phyloP scores from a whole-genome alignment of 2,329 filamentous ascomycete species.

The Fusarium illudens region DNA sequence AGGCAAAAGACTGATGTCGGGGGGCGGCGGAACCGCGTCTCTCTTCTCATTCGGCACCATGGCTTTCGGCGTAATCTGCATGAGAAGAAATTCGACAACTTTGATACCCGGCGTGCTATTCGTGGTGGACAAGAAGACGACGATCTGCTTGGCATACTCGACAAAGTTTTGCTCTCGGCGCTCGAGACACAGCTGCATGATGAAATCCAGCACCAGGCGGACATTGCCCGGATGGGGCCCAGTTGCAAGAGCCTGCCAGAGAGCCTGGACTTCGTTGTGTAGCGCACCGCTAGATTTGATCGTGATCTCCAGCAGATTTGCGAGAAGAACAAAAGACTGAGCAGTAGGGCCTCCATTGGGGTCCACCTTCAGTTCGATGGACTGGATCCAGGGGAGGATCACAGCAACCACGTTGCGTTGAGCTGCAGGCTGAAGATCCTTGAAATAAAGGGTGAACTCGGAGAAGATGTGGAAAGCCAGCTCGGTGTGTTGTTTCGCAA shows the following conservation, averaged over 20 bases:
- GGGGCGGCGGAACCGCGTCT: constrained; percentile 71
- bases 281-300: constrained; percentile 88
- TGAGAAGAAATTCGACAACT: constrained; percentile 90
- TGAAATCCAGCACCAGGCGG: constrained; percentile 92
- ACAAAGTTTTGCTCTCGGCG: constrained; percentile 97
- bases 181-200: constrained; percentile 92
- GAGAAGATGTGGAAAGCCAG: constrained; percentile 94
- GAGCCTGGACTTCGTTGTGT: constrained; percentile 95
- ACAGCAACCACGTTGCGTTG: constrained; percentile 95
- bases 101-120: constrained; percentile 78
- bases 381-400: constrained; percentile 95
- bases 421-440: constrained; percentile 79
- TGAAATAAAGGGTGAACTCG: constrained; percentile 94
- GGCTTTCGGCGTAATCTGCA: constrained; percentile 92
- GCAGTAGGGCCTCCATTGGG: constrained; percentile 90
- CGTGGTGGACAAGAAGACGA: constrained; percentile 92
- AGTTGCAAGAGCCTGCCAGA: constrained; percentile 96
- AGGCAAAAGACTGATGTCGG: constrained; percentile 78
- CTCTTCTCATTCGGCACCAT: constrained; percentile 93
- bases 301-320: constrained; percentile 95
- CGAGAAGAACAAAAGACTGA: constrained; percentile 91
- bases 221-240: constrained; percentile 94
- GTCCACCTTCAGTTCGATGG: constrained; percentile 90
- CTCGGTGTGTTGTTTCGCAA: constrained; percentile 88
- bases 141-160: constrained; percentile 96